Conservation (phyloP, 345 rosid genomes). For the Eucalyptus sideroxylon region DNA sequence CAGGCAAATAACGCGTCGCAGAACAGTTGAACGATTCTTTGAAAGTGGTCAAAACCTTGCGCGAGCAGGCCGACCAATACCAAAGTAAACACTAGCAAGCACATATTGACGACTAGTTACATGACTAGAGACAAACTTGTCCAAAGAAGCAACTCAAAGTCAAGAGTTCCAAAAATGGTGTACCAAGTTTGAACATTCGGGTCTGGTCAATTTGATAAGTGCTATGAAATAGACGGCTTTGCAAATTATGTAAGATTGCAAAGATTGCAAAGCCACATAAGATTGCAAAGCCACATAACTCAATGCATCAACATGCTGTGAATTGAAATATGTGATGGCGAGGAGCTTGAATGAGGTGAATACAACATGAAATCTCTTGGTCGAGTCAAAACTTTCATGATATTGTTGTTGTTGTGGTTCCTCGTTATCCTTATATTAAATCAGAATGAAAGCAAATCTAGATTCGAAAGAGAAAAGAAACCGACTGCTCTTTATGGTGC, state of each 20-base stretch:
- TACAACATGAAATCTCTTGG: too few species aligned
- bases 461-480: not conserved
- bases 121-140: too few species aligned
- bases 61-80: rapidly evolving
- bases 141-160: not conserved
- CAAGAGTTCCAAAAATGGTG: not conserved
- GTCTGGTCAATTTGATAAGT: not conserved
- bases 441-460: not conserved
- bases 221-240: not conserved
- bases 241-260: not conserved
- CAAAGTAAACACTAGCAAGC: too few species aligned
- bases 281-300: rapidly evolving
- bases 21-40: too few species aligned
- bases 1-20: rapidly evolving
- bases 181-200: too few species aligned
- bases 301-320: not conserved
- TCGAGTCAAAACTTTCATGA: rapidly evolving
- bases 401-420: too few species aligned
- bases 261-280: too few species aligned
- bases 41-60: rapidly evolving
- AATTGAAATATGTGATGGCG: too few species aligned
- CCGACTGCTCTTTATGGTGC: not conserved
- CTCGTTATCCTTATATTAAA: not conserved
- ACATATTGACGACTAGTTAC: rapidly evolving
- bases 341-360: not conserved